These are phyloP conservation scores for Cicer bijugum DNA, from an alignment of 306 rosid species.

Conservation along the genomic window DNA sequence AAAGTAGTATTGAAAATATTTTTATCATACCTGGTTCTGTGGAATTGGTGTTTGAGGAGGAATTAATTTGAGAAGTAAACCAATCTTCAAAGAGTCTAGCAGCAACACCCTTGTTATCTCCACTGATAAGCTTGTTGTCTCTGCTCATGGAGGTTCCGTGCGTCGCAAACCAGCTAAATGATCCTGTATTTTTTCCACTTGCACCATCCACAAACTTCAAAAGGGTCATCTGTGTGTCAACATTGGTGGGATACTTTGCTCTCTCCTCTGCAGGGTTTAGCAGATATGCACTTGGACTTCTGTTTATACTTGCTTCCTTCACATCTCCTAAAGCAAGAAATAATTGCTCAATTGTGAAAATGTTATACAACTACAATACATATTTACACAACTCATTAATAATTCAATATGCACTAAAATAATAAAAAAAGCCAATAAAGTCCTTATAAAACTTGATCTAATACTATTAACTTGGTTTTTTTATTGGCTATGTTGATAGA, in stretches of 20 bases:
- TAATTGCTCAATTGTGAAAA: background rate
- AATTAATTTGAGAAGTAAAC: constrained; percentile 46
- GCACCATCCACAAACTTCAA: constrained; percentile 66
- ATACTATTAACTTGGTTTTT: background rate
- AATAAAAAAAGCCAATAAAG: background rate
- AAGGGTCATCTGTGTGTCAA: constrained; percentile 75
- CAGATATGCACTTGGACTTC: constrained; percentile 86
- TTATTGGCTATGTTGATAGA: background rate
- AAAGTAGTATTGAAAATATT: background rate
- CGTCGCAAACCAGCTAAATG: constrained; percentile 78
- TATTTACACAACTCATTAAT: background rate
- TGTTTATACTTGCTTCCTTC: constrained; percentile 67
- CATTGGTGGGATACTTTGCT: constrained; percentile 56
- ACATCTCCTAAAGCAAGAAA: constrained; percentile 60
- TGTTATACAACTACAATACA: background rate
- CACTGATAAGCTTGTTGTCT: constrained; percentile 77
- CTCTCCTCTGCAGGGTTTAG: constrained; percentile 73
- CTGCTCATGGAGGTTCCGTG: constrained; percentile 94
- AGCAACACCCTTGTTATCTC: constrained; percentile 90
- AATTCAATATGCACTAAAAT: background rate
- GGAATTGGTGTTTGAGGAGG: constrained; percentile 38
- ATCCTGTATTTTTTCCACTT: constrained; percentile 60
- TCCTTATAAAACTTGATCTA: background rate
- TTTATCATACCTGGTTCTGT: constrained; percentile 43
- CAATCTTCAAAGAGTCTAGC: constrained; percentile 83